Percentiles rank a stretch among this genome's conserved stretches.
Evolutionary conservation across 2,329 filamentous ascomycete species (phyloP).

Genomic region (Alternaria sp.): DNA sequence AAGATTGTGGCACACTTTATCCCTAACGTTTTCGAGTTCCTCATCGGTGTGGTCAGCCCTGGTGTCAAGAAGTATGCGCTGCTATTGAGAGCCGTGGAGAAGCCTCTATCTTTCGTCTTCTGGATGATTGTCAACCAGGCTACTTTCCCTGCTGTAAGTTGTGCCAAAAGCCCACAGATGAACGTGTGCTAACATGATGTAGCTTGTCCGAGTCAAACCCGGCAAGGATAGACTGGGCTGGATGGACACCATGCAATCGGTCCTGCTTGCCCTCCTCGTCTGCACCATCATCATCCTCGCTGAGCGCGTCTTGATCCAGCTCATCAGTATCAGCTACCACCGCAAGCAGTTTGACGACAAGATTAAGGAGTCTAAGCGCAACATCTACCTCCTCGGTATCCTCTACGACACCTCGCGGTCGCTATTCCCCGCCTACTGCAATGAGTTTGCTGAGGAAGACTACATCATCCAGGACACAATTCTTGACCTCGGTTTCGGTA

Average conservation of each 20-base stretch:
- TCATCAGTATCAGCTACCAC: conserved; percentile 86
- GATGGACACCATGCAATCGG: conserved; percentile 66
- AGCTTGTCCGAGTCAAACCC: conserved; percentile 25
- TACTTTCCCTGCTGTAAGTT: conserved; percentile 61
- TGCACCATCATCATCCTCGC: conserved; percentile 74
- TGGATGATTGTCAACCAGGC: conserved; percentile 68
- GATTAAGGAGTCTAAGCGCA: conserved; percentile 90
- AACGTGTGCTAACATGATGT: neutral
- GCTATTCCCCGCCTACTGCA: conserved; percentile 91
- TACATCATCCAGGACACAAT: conserved; percentile 81
- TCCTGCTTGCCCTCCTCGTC: conserved; percentile 73
- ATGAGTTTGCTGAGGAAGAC: conserved; percentile 90
- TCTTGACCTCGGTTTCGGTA: conserved; percentile 67
- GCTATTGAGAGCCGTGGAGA: conserved; percentile 65
- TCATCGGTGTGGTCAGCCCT: conserved; percentile 70
- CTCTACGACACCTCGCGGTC: conserved; percentile 90
- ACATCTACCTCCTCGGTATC: conserved; percentile 79
- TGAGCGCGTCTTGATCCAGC: conserved; percentile 81
- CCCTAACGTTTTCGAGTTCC: conserved; percentile 66
- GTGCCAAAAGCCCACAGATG: neutral
- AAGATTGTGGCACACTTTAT: conserved; percentile 68
- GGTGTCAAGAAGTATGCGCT: conserved; percentile 70
- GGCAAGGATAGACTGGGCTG: conserved; percentile 47
- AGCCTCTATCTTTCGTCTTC: conserved; percentile 66
- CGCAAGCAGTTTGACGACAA: conserved; percentile 80